These are phyloP conservation scores for Bimuria novae-zelandiae DNA, from an alignment of 2,329 filamentous ascomycete genomes.

Conservation along the genomic window DNA sequence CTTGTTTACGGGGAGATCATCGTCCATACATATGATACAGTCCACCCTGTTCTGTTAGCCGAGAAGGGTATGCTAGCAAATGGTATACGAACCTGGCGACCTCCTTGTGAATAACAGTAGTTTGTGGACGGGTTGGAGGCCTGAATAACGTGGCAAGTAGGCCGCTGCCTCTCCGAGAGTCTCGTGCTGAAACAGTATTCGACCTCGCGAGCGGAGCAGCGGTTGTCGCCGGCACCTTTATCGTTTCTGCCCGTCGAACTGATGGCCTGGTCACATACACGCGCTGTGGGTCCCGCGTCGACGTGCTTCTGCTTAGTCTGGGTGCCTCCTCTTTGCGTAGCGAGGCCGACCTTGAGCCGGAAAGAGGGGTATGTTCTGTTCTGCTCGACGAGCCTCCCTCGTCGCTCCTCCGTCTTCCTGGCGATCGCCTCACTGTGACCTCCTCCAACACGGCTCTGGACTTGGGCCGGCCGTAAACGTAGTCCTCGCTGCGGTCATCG, in stretches of 20 bases:
- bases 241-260: slow-evolving; percentile 35
- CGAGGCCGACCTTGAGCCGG: slow-evolving; percentile 39
- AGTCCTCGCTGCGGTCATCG: slow-evolving; percentile 35
- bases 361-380: slow-evolving; percentile 37
- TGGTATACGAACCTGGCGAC: slow-evolving; percentile 22
- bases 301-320: slow-evolving; percentile 37
- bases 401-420: slow-evolving; percentile 35
- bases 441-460: slow-evolving; percentile 36
- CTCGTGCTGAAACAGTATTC: slow-evolving; percentile 28
- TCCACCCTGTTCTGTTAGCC: slow-evolving; percentile 59
- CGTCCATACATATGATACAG: slow-evolving; percentile 72
- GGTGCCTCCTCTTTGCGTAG: slow-evolving; percentile 35
- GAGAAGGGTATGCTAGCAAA: neutral
- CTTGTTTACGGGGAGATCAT: slow-evolving; percentile 66
- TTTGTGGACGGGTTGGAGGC: slow-evolving; percentile 28
- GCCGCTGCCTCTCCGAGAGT: slow-evolving; percentile 39
- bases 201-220: slow-evolving; percentile 31
- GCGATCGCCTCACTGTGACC: slow-evolving; percentile 32
- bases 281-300: slow-evolving; percentile 37
- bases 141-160: slow-evolving; percentile 41
- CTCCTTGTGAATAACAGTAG: slow-evolving; percentile 32
- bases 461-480: slow-evolving; percentile 37
- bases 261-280: slow-evolving; percentile 36
- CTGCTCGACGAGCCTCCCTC: slow-evolving; percentile 42
- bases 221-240: slow-evolving; percentile 29